Conservation (phyloP, 202 grass and related monocot genomes). For the Panicum hallii region DNA sequence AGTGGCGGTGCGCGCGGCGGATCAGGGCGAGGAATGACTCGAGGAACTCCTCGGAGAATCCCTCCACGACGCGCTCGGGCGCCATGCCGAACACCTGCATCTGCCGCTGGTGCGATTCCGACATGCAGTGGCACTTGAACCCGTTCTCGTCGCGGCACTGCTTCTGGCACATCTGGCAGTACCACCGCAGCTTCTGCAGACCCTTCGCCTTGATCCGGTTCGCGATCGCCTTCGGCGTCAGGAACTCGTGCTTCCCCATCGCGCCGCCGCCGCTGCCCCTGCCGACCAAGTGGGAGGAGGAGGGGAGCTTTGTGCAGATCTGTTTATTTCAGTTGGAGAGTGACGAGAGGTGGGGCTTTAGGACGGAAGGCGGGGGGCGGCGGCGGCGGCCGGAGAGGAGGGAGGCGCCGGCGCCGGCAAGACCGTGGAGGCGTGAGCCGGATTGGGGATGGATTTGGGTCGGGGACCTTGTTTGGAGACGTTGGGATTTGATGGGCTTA, state of each 20-base stretch:
- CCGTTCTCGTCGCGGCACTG: conserved; percentile 93
- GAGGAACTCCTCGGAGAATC: conserved; percentile 86
- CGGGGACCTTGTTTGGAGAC: background rate
- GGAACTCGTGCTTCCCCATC: conserved; percentile 79
- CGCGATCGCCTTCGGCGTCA: conserved; percentile 91
- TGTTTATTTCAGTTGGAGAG: background rate
- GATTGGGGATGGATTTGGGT: conserved; percentile 26
- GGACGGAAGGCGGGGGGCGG: background rate
- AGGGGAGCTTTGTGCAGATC: background rate
- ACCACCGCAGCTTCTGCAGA: conserved; percentile 87
- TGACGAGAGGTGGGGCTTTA: background rate
- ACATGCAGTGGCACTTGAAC: conserved; percentile 96
- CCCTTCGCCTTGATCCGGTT: conserved; percentile 92
- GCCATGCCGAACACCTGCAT: conserved; percentile 92
- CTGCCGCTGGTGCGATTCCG: conserved; percentile 91
- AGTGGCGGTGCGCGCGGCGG: conserved; percentile 76
- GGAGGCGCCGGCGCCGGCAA: conserved; percentile 24
- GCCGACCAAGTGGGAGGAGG: background rate
- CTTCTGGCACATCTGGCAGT: conserved; percentile 98
- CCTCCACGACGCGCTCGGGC: conserved; percentile 63
- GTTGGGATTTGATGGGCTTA: background rate
- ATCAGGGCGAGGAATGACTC: conserved; percentile 63
- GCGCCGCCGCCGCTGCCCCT: background rate
- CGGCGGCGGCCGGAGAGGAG: background rate
- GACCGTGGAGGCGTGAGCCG: background rate